A percentile compares a stretch with the other conserved stretches of the same genome.
Conservation (phyloP, 225 moss, liverwort and hornwort species). For the Marchantia paleacea region DNA sequence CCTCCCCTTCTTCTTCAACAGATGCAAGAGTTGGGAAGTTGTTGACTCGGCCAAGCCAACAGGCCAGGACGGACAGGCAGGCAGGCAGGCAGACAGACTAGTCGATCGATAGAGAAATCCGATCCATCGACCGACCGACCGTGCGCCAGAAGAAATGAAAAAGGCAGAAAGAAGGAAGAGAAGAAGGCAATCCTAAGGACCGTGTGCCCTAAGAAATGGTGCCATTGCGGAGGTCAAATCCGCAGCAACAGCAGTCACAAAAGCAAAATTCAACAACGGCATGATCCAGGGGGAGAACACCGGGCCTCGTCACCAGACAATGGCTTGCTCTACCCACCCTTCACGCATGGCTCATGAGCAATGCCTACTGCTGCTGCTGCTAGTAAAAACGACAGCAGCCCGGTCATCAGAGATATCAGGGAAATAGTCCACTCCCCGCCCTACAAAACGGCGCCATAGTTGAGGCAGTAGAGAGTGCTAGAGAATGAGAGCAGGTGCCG, state of each 20-base stretch:
- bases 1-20: neutral
- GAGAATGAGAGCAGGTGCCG: neutral
- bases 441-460: neutral
- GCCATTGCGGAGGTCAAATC: neutral
- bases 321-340: neutral
- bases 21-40: neutral
- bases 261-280: neutral
- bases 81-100: neutral
- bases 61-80: too few relatives aligned
- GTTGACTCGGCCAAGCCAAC: neutral
- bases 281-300: neutral
- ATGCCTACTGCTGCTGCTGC: neutral
- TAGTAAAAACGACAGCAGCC: neutral
- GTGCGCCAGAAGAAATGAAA: neutral
- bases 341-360: neutral
- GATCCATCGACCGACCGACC: neutral
- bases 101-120: neutral
- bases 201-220: conserved; percentile 8
- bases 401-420: neutral
- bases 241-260: neutral
- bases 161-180: neutral
- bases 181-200: neutral
- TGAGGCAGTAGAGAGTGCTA: neutral
- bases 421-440: neutral
- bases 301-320: conserved; percentile 1